Percentiles rank a stretch among this genome's conserved stretches.
Conservation (phyloP, 2,329 filamentous ascomycete genomes). For the Beauveria brongniartii region DNA sequence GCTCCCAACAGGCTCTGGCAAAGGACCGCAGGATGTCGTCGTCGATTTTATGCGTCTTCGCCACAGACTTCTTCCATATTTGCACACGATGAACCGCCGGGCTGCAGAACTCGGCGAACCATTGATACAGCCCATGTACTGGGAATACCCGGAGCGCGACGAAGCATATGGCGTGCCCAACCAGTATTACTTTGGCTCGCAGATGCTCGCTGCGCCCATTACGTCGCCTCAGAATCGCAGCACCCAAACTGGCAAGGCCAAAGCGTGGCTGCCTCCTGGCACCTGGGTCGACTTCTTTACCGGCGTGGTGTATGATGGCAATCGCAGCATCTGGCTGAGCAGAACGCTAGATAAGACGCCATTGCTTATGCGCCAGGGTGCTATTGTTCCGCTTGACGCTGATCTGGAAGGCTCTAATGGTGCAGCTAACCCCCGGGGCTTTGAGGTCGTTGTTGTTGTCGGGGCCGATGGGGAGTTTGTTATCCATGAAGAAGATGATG, state of each 20-base stretch:
- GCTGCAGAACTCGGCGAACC: slow-evolving; percentile 38
- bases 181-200: slow-evolving; percentile 50
- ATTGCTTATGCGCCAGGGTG: slow-evolving; percentile 46
- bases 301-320: slow-evolving; percentile 48
- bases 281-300: slow-evolving; percentile 51
- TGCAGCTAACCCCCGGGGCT: slow-evolving; percentile 33
- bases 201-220: slow-evolving; percentile 49
- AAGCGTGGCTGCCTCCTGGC: slow-evolving; percentile 49
- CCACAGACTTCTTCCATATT: slow-evolving; percentile 51
- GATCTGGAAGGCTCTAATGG: slow-evolving; percentile 36
- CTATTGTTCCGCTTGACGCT: slow-evolving; percentile 49
- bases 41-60: slow-evolving; percentile 43
- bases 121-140: slow-evolving; percentile 55
- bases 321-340: slow-evolving; percentile 42
- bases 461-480: slow-evolving; percentile 40
- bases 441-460: slow-evolving; percentile 42
- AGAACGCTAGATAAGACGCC: slow-evolving; percentile 42
- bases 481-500: slow-evolving; percentile 39
- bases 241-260: slow-evolving; percentile 39
- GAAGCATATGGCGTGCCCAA: slow-evolving; percentile 50
- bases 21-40: slow-evolving; percentile 38
- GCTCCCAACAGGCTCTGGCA: slow-evolving; percentile 26
- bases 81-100: slow-evolving; percentile 48
- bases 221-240: slow-evolving; percentile 38
- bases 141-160: slow-evolving; percentile 43